Evolutionary conservation across 805 yeast genomes (phyloP).

Genomic region (Yarrowia divulgata): DNA sequence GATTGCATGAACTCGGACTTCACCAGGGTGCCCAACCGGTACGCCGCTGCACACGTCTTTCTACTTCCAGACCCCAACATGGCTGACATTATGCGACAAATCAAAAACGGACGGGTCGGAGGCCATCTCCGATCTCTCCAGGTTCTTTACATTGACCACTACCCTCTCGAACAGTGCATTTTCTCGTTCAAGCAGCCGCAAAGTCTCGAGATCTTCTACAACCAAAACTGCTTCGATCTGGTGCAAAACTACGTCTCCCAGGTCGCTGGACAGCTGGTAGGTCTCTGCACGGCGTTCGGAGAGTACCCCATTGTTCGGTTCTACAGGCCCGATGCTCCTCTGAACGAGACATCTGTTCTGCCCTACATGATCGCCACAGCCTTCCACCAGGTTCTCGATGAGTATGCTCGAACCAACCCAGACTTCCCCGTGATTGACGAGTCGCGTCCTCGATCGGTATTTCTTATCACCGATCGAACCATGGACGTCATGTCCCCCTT

Average conservation of each 20-base stretch:
- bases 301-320: conserved; percentile 89
- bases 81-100: conserved; percentile 43
- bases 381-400: conserved; percentile 75
- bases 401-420: conserved; percentile 71
- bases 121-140: conserved; percentile 49
- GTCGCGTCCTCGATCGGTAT: conserved; percentile 70
- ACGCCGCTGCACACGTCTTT: conserved; percentile 74
- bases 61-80: conserved; percentile 60
- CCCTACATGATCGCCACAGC: conserved; percentile 74
- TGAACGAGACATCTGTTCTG: conserved; percentile 59
- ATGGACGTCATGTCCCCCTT: conserved; percentile 84
- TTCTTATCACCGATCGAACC: conserved; percentile 82
- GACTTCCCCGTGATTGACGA: conserved; percentile 58
- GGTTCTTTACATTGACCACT: conserved; percentile 58
- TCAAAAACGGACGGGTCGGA: conserved; percentile 46
- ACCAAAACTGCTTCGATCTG: conserved; percentile 65
- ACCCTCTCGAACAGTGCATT: conserved; percentile 73
- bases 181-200: conserved; percentile 68
- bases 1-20: conserved; percentile 83
- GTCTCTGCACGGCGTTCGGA: conserved; percentile 77
- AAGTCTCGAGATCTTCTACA: conserved; percentile 77
- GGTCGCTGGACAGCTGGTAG: conserved; percentile 71
- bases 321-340: conserved; percentile 55
- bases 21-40: conserved; percentile 68
- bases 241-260: conserved; percentile 64